Evolutionary conservation across 1,284 basidiomycete genomes (phyloP), one percentile per base, ranked within the genome.

Genomic region (Pyrrhoderma noxium): DNA sequence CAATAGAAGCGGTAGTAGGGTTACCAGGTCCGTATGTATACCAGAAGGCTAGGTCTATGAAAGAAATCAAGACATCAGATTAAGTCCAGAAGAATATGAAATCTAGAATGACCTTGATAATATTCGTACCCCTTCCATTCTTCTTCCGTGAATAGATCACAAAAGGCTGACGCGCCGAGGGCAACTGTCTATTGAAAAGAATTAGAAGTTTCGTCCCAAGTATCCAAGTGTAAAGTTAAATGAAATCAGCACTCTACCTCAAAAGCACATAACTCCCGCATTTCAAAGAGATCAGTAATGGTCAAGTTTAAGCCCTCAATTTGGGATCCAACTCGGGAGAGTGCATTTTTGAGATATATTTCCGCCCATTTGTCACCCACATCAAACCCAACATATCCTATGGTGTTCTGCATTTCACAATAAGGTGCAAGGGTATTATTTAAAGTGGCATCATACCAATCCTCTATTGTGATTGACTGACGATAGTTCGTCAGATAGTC

Each of bases 111-210:
- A 51, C 92, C 89, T 3, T 74, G 74, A 37, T 67, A 74, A 64
- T 93, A 89, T 49, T 85, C 82, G 57, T 81, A 84, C 0, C 70
- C 70, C 18, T 69, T 67, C 63, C 82, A 90, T 49, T 86, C 84
- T 0, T 72, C 63, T 8, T 63, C 47, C 0, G 65, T 65, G 62
- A 93, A 91, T 4, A 92, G 56, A 3, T 63, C 63, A 62, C 92
- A 94, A 71, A 87, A 92, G 0, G 74, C 75, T 58, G 85, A 87
- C 47, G 74, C 83, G 0, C 84, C 85, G 34, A 86, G 73, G 0
- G 82, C 73, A 31, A 83, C 79, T 4, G 82, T 84, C 73, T 78
- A 16, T 27, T 7, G 19, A 35, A 16, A 54, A 59, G 18, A 59
- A 58, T 62, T 61, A 43, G 37, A 31, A 31, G 7, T 5, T 31